Base-by-base conservation (phyloP, 805 yeast genomes). In the Schwanniomyces yamadae region DNA sequence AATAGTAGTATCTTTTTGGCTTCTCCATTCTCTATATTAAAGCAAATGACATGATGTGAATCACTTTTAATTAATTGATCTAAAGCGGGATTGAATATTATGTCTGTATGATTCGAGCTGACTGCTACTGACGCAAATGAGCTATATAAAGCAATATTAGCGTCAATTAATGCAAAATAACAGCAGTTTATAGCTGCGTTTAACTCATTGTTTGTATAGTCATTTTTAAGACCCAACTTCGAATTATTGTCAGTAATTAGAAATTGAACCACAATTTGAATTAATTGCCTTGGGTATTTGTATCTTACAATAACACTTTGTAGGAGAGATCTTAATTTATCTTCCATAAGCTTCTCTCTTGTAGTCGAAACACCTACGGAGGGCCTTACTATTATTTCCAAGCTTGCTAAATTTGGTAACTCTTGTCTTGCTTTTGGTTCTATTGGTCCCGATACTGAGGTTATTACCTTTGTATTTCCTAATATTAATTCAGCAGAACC, bases 391-490 rank as follows among this genome's bases (percentile, higher is more conserved):
- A 78, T 75, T 6, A 93, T 73, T 57, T 89, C 96, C 12, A 93
- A 57, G 12, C 86, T 80, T 11, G 91, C 82, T 29, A 72, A 67
- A 11, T 84, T 81, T 8, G 97, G 96, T 22, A 81, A 59, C 55
- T 91, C 98, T 54, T 89, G 95, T 48, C 91, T 75, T 10, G 78
- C 61, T 55, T 82, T 83, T 8, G 87, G 81, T 51, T 91, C 97
- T 20, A 91, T 74, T 0, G 99, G 99, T 0, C 99, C 99, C 1
- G 90, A 75, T 1, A 91, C 90, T 0, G 96, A 80, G 28, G 82
- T 78, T 2, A 90, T 61, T 3, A 84, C 80, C 38, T 75, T 75
- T 1, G 84, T 77, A 12, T 57, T 57, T 2, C 74, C 77, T n/a
- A 63, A 55, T 11, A 61, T 54, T 38, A 80, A 66, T 16, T 73